A percentile compares a stretch with the other conserved stretches of the same genome.
Conservation (phyloP, 108 stramenopile genomes). For the Cyclotella sp. region DNA sequence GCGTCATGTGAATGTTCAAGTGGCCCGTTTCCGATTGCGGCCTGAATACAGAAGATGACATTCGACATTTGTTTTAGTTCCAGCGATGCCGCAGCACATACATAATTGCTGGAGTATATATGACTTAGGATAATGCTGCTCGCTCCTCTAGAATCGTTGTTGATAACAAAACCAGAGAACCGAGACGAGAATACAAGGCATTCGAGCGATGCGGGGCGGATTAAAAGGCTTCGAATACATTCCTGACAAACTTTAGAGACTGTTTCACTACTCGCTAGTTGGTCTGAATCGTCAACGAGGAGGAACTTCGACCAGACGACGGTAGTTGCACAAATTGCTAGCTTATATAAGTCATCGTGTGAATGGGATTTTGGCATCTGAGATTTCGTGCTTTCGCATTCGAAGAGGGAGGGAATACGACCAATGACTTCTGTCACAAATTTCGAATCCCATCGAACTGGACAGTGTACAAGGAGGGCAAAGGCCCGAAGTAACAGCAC, state of each 20-base stretch:
- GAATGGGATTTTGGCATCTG: slow-evolving; percentile 11
- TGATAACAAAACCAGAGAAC: slow-evolving; percentile 13
- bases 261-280: background rate
- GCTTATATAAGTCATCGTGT: slow-evolving; percentile 14
- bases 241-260: slow-evolving; percentile 17
- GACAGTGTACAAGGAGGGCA: slow-evolving; percentile 21
- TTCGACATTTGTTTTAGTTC: background rate
- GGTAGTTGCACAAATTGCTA: slow-evolving; percentile 20
- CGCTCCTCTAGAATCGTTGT: background rate
- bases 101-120: background rate
- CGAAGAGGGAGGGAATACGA: slow-evolving; percentile 2
- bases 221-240: slow-evolving; percentile 5
- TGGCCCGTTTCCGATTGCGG: background rate
- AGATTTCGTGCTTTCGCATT: background rate
- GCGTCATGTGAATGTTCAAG: background rate
- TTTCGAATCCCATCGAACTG: background rate
- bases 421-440: slow-evolving; percentile 15
- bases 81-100: background rate
- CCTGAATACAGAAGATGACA: background rate
- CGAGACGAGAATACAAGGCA: slow-evolving; percentile 22
- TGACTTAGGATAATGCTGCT: background rate
- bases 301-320: slow-evolving; percentile 19
- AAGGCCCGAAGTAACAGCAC: slow-evolving; percentile 25
- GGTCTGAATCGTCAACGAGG: background rate
- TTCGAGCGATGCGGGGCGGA: slow-evolving; percentile 14